A percentile compares a stretch with the other conserved stretches of the same genome.
Conservation (phyloP, 306 rosid species). For the Trichosanthes truncata region DNA sequence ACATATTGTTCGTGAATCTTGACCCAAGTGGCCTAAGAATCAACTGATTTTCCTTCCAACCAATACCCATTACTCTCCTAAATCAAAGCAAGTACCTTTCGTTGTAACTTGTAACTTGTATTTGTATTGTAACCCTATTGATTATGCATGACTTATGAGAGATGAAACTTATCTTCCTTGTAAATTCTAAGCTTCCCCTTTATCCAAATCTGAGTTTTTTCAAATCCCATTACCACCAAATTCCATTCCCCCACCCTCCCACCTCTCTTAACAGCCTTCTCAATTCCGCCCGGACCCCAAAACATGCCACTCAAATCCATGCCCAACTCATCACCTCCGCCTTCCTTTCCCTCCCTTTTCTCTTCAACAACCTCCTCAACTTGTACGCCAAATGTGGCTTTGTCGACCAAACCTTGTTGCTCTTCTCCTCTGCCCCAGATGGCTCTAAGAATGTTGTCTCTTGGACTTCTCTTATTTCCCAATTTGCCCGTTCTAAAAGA, state of each 20-base stretch:
- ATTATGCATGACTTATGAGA: neutral
- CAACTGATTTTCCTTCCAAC: too few species aligned
- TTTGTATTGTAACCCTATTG: too few species aligned
- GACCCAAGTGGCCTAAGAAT: too few species aligned
- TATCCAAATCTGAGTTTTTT: neutral
- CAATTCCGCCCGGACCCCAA: conserved; percentile 8
- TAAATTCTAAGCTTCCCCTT: neutral
- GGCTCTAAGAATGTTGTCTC: conserved; percentile 25
- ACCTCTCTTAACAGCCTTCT: conserved; percentile 3
- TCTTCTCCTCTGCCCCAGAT: conserved; percentile 19
- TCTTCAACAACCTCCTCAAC: conserved; percentile 39
- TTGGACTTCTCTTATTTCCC: conserved; percentile 50
- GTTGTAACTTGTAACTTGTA: too few species aligned
- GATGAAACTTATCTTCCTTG: neutral
- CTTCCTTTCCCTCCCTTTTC: conserved; percentile 17
- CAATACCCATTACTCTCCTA: too few species aligned
- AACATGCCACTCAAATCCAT: conserved; percentile 35
- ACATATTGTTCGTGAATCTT: too few species aligned
- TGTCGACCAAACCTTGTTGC: conserved; percentile 21
- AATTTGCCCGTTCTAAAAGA: conserved; percentile 20
- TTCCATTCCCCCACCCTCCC: conserved; percentile 4
- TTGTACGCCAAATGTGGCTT: conserved; percentile 34
- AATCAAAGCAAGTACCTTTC: too few species aligned
- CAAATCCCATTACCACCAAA: conserved; percentile 5
- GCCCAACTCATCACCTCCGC: conserved; percentile 24